Conservation (phyloP, 2,329 filamentous ascomycete species). For the Sarocladiaceae sp. region DNA sequence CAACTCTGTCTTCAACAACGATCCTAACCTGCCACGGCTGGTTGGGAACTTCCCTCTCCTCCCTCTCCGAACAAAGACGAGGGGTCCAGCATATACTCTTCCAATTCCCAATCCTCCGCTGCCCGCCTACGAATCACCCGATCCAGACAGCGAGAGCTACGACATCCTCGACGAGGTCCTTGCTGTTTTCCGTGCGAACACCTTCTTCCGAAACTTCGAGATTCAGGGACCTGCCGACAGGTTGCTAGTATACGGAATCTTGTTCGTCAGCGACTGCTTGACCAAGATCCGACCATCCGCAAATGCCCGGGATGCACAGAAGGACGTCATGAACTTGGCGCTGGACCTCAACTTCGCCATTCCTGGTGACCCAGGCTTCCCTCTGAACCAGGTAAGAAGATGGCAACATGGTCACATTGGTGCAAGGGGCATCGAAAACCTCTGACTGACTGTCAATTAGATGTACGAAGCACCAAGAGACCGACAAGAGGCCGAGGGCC, state of each 20-base stretch:
- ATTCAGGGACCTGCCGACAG: conserved; percentile 95
- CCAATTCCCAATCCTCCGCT: conserved; percentile 54
- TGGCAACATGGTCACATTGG: no score
- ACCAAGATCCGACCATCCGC: conserved; percentile 78
- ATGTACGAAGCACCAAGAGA: conserved; percentile 88
- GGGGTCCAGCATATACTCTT: conserved; percentile 90
- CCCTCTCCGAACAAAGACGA: conserved; percentile 88
- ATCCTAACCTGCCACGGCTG: conserved; percentile 58
- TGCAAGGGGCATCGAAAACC: no score
- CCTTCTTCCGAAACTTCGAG: conserved; percentile 99
- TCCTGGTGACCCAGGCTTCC: conserved; percentile 88
- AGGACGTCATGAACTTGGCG: conserved; percentile 86
- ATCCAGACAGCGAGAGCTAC: conserved; percentile 88
- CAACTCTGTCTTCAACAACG: conserved; percentile 93
- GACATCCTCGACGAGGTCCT: conserved; percentile 95
- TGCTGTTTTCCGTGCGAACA: conserved; percentile 92
- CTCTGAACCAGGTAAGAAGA: conserved; percentile 72
- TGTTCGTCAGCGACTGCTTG: conserved; percentile 89
- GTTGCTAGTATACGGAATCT: conserved; percentile 92
- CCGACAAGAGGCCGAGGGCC: conserved; percentile 81
- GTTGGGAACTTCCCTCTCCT: conserved; percentile 92
- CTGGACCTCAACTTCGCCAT: conserved; percentile 91
- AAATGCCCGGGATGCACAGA: conserved; percentile 51
- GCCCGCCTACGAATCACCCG: conserved; percentile 58
- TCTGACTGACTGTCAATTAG: no score